Evolutionary conservation across 352 stramenopile genomes (phyloP).

Genomic region (Globisporangium paroecandrum): DNA sequence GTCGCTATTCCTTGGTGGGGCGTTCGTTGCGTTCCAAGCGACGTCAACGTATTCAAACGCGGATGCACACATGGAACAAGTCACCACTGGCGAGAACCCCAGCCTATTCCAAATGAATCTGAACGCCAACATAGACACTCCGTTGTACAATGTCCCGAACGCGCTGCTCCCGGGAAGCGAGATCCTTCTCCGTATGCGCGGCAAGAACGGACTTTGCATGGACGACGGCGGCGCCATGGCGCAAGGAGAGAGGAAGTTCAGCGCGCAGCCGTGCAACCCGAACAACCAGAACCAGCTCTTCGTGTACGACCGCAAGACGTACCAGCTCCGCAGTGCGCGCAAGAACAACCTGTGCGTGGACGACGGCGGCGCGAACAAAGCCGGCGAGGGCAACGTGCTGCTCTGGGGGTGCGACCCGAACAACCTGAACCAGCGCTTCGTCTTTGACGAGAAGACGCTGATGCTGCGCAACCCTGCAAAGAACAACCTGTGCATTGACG

Average conservation of each 20-base stretch:
- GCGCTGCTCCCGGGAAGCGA: conserved; percentile 4
- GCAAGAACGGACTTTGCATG: conserved; percentile 18
- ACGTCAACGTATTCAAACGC: neutral
- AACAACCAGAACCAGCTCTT: conserved; percentile 15
- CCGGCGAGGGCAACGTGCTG: conserved; percentile 15
- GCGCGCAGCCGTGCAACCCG: conserved; percentile 10
- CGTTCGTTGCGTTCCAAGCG: neutral
- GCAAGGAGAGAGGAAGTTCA: conserved; percentile 6
- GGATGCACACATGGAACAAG: no score
- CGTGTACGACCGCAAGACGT: conserved; percentile 24
- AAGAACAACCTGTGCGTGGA: conserved; percentile 34
- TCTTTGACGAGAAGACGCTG: neutral
- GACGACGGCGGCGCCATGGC: conserved; percentile 15
- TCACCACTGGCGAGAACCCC: neutral
- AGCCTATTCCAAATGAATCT: neutral
- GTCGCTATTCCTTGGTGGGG: neutral
- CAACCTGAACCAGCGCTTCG: conserved; percentile 37
- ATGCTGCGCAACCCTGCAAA: neutral
- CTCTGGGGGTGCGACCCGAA: conserved; percentile 16
- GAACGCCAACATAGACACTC: neutral
- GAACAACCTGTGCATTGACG: neutral
- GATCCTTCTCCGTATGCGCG: conserved; percentile 13
- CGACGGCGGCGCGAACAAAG: conserved; percentile 20
- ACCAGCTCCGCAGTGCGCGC: conserved; percentile 24
- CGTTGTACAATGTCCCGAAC: neutral